These are phyloP conservation scores for Pistacia atlantica DNA, from an alignment of 345 rosid species.

Conservation along the genomic window DNA sequence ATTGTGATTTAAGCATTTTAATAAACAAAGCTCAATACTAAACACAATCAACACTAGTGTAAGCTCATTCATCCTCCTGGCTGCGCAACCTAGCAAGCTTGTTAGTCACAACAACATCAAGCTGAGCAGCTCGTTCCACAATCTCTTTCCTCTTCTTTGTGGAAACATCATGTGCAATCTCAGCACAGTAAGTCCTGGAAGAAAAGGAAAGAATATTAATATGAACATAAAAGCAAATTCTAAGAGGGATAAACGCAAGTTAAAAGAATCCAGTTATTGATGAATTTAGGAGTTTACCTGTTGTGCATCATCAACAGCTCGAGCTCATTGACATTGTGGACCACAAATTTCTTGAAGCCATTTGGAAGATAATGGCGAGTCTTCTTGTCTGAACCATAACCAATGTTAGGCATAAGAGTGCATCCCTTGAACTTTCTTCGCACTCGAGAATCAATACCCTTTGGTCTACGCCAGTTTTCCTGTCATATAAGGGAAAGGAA, in stretches of 20 bases:
- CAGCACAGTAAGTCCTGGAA: constrained; percentile 77
- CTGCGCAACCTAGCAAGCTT: constrained; percentile 73
- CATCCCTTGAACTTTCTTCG: constrained; percentile 84
- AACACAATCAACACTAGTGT: background rate
- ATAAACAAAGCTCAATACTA: background rate
- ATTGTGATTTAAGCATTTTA: background rate
- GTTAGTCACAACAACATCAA: constrained; percentile 74
- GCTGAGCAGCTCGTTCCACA: constrained; percentile 83
- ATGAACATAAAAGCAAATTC: background rate
- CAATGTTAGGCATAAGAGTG: constrained; percentile 82
- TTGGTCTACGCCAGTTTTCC: constrained; percentile 87
- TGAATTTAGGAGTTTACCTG: constrained; percentile 40
- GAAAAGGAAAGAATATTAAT: background rate
- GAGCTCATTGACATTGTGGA: constrained; percentile 70
- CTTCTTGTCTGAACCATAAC: constrained; percentile 82
- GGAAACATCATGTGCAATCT: constrained; percentile 82
- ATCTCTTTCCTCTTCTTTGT: constrained; percentile 83
- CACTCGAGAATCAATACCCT: constrained; percentile 86
- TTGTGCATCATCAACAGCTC: constrained; percentile 95
- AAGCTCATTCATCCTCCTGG: constrained; percentile 75
- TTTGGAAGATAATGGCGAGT: constrained; percentile 82
- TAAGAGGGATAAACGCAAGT: too few relatives aligned
- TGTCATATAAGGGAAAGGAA: background rate
- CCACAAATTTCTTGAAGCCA: constrained; percentile 84
- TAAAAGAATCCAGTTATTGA: background rate